Conservation (phyloP, 1,284 basidiomycete species). For the Clitocybe nebularis region DNA sequence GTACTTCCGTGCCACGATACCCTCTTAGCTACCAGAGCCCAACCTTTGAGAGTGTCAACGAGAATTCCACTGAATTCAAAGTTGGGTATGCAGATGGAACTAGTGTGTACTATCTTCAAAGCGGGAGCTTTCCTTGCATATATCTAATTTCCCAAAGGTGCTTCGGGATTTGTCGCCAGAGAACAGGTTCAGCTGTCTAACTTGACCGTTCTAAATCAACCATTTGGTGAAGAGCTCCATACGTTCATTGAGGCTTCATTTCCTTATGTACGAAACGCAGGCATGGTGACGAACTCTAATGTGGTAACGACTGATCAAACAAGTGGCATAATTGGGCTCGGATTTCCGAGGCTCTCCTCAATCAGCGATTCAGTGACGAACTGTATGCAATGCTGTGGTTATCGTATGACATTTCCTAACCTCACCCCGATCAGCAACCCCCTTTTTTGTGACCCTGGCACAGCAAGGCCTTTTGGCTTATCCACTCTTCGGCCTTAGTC, state of each 20-base stretch:
- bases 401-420: conserved; percentile 2
- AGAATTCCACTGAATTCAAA: conserved; percentile 56
- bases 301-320: conserved; percentile 56
- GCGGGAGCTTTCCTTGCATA: too few relatives aligned
- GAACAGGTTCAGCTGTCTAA: conserved; percentile 60
- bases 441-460: conserved; percentile 60
- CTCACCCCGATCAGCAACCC: conserved; percentile 44
- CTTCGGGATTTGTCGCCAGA: conserved; percentile 63
- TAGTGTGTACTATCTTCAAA: conserved; percentile 38
- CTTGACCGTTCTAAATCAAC: conserved; percentile 54
- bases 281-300: conserved; percentile 59
- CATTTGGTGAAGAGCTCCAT: conserved; percentile 51
- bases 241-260: conserved; percentile 1
- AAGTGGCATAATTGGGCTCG: conserved; percentile 70
- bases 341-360: conserved; percentile 67
- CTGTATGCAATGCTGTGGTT: conserved; percentile 32
- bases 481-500: conserved; percentile 66
- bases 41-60: conserved; percentile 56
- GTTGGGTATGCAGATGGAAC: conserved; percentile 65
- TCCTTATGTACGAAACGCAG: conserved; percentile 6
- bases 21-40: conserved; percentile 62
- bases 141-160: too few relatives aligned
- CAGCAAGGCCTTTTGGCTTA: conserved; percentile 63
- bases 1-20: conserved; percentile 57
- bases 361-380: conserved; percentile 45